phyloP scores from a whole-genome alignment of 2,329 filamentous ascomycete genomes.

The Pseudogymnoascus sp. region DNA sequence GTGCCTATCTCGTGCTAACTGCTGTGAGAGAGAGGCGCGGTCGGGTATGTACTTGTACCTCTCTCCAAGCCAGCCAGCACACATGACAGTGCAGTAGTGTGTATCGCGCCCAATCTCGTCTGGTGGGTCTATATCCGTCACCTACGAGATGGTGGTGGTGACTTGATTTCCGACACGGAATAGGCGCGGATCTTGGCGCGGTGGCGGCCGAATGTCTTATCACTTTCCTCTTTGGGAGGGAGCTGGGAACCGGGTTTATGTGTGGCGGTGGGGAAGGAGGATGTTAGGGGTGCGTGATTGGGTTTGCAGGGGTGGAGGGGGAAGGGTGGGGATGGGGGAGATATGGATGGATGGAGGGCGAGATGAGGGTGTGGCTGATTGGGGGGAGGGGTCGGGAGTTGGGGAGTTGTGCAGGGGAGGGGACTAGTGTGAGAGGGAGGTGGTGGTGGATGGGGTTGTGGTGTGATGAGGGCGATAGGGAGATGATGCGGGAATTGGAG shows the following conservation, averaged over 20 bases:
- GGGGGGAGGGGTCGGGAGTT: neutral
- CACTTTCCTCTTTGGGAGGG: neutral
- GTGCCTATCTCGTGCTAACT: no score
- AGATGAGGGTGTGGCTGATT: slow-evolving; percentile 15
- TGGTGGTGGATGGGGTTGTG: neutral
- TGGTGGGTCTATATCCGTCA: no score
- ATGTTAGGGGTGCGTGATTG: neutral
- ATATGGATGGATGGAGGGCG: slow-evolving; percentile 20
- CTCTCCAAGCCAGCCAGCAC: no score
- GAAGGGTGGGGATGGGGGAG: slow-evolving; percentile 14
- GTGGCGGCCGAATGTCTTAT: neutral
- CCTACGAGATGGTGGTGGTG: no score
- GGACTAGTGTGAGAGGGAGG: neutral
- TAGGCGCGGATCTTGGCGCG: no score
- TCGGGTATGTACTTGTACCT: no score
- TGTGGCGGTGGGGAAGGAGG: neutral
- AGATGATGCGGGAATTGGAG: neutral
- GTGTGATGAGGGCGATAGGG: neutral
- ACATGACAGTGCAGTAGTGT: no score
- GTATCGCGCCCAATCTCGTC: no score
- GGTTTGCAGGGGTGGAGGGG: neutral
- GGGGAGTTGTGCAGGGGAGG: no score
- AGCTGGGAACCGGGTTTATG: neutral
- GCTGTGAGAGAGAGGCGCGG: no score
- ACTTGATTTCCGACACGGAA: no score